These are phyloP conservation scores for Sporothrix schenckii DNA, from an alignment of 2,329 filamentous ascomycete genomes.

Conservation along the genomic window DNA sequence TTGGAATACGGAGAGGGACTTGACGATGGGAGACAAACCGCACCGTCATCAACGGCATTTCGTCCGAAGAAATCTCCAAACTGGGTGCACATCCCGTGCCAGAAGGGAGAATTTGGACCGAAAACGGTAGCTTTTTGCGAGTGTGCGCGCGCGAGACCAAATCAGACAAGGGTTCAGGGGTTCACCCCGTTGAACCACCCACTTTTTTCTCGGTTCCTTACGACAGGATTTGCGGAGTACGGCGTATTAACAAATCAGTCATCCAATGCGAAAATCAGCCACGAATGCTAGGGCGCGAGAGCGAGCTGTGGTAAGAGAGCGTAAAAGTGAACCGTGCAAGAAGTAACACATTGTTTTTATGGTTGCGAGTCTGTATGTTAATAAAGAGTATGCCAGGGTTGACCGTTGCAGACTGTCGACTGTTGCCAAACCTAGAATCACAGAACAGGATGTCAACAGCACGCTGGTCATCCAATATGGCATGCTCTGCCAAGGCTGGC, in stretches of 20 bases:
- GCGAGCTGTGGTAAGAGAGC: not conserved
- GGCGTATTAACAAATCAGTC: conserved; percentile 2
- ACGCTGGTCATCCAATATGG: not conserved
- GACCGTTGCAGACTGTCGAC: too few species aligned
- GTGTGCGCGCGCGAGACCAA: conserved; percentile 9
- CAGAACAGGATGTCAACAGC: not conserved
- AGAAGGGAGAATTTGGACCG: not conserved
- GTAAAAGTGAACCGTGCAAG: not conserved
- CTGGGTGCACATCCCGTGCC: not conserved
- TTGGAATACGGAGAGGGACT: not conserved
- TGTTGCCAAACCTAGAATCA: not conserved
- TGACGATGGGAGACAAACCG: not conserved
- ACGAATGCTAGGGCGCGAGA: not conserved
- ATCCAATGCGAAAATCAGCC: not conserved
- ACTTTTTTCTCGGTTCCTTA: not conserved
- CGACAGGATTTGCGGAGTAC: not conserved
- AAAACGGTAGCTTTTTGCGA: conserved; percentile 25
- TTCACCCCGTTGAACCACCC: not conserved
- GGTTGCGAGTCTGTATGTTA: not conserved
- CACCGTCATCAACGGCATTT: not conserved
- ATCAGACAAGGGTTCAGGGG: not conserved
- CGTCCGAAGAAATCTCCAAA: not conserved
- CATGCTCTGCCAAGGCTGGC: not conserved
- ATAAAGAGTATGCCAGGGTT: not conserved
- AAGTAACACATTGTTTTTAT: not conserved